Percentiles rank a stretch among this genome's conserved stretches.
phyloP scores from a whole-genome alignment of 2,329 filamentous ascomycete species.

The Samsoniella hepiali region DNA sequence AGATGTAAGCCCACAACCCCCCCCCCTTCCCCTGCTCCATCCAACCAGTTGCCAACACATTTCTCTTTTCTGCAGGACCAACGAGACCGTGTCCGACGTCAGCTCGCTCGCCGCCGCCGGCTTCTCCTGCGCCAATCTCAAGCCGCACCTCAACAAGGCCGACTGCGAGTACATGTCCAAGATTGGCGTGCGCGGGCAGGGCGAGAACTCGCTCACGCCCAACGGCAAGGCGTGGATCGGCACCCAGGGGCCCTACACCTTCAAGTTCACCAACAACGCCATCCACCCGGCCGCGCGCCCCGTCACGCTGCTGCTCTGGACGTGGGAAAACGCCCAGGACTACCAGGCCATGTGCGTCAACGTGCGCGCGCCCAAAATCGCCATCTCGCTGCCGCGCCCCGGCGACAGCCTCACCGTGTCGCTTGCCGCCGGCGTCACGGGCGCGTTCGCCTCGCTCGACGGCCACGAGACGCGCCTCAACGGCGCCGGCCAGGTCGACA shows the following conservation, averaged over 20 bases:
- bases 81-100: neutral
- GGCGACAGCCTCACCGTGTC: conserved; percentile 36
- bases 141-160: conserved; percentile 21
- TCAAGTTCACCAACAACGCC: conserved; percentile 29
- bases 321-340: conserved; percentile 22
- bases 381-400: conserved; percentile 33
- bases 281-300: conserved; percentile 15
- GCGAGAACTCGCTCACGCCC: conserved; percentile 23
- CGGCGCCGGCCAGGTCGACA: conserved; percentile 36
- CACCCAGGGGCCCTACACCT: conserved; percentile 27
- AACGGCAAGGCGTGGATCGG: conserved; percentile 31
- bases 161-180: conserved; percentile 29
- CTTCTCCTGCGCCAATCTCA: conserved; percentile 20
- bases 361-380: conserved; percentile 30
- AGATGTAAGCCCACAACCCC: neutral
- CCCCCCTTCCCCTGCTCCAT: neutral
- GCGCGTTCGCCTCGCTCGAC: conserved; percentile 38
- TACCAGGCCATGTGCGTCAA: conserved; percentile 28
- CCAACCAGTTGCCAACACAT: neutral
- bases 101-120: neutral
- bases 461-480: conserved; percentile 28
- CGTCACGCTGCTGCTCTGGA: conserved; percentile 29
- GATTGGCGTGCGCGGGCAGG: conserved; percentile 27
- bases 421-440: conserved; percentile 33
- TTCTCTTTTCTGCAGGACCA: neutral